Evolutionary conservation across 768 basidiomycete genomes (phyloP).

Genomic region (Lentinula sp.): DNA sequence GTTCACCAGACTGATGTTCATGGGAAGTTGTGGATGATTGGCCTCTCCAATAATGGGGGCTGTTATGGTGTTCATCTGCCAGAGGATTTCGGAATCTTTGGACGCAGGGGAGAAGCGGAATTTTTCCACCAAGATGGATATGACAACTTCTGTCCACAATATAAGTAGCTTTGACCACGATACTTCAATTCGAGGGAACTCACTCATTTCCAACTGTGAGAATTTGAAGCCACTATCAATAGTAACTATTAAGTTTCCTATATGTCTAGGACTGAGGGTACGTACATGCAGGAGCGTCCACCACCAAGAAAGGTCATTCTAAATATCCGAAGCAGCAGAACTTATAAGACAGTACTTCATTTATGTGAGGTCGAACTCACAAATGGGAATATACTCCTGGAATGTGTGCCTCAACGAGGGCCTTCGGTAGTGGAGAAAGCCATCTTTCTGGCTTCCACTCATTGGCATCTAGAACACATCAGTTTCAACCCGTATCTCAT

Average conservation of each 20-base stretch:
- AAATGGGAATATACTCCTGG: conserved; percentile 30
- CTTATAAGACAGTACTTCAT: background rate
- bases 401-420: conserved; percentile 23
- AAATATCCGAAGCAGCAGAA: background rate
- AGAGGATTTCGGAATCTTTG: background rate
- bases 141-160: background rate
- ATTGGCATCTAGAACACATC: conserved; percentile 20
- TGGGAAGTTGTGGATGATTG: background rate
- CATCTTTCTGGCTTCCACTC: conserved; percentile 45
- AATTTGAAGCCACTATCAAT: conserved; percentile 3
- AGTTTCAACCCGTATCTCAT: background rate
- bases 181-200: background rate
- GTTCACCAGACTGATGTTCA: background rate
- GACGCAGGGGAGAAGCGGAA: background rate
- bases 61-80: background rate
- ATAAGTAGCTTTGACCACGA: background rate
- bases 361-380: conserved; percentile 15
- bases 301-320: conserved; percentile 44
- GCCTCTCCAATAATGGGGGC: background rate
- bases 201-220: conserved; percentile 5
- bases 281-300: conserved; percentile 32
- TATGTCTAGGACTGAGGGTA: background rate
- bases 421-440: conserved; percentile 27
- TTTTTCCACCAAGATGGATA: background rate
- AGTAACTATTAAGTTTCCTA: background rate